These are phyloP conservation scores for Oxyria digyna DNA, from an alignment of 148 eudicot genomes.

Conservation along the genomic window DNA sequence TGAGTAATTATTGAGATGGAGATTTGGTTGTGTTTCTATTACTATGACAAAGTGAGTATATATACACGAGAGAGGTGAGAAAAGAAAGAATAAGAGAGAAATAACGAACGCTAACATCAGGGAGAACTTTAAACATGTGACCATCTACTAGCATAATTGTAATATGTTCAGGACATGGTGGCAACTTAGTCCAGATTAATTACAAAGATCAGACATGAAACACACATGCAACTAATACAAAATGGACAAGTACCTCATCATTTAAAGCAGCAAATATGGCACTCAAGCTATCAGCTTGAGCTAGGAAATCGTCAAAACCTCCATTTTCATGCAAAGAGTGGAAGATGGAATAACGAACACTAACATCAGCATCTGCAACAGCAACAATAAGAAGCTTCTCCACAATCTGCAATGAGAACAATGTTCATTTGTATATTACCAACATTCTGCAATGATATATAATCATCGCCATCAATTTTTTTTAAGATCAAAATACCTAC, in stretches of 20 bases:
- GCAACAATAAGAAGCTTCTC: constrained; percentile 88
- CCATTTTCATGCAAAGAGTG: constrained; percentile 62
- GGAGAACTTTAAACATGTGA: neutral
- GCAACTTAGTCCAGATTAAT: neutral
- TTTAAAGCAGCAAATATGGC: constrained; percentile 94
- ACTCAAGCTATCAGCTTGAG: constrained; percentile 89
- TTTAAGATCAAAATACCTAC: neutral
- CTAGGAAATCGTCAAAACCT: constrained; percentile 85
- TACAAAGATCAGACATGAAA: neutral
- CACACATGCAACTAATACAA: too few relatives aligned
- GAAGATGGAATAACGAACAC: constrained; percentile 74
- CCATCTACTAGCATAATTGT: neutral
- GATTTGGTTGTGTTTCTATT: too few relatives aligned
- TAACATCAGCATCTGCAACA: constrained; percentile 96
- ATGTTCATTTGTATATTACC: neutral
- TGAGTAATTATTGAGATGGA: too few relatives aligned
- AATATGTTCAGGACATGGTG: neutral
- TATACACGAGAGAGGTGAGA: too few relatives aligned
- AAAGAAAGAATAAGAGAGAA: too few relatives aligned
- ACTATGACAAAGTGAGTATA: too few relatives aligned
- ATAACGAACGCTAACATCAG: too few relatives aligned
- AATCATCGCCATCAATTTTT: neutral
- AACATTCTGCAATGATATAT: neutral
- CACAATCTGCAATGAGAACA: constrained; percentile 48
- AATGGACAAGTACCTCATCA: constrained; percentile 57